phyloP scores from a whole-genome alignment of 169 alveolate genomes.

The Cryptosporidium sp. region DNA sequence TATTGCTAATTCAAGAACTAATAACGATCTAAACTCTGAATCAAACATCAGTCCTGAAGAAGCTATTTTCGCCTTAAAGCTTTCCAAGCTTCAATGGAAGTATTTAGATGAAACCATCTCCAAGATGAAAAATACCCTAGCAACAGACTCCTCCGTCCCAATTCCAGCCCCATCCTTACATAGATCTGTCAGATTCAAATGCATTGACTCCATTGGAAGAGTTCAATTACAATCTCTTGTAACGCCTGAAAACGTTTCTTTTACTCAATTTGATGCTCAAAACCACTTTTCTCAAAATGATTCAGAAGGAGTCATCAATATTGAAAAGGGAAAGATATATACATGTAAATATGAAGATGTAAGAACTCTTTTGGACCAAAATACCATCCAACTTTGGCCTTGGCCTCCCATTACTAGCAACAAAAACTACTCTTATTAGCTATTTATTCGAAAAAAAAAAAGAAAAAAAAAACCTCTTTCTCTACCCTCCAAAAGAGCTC shows the following conservation, averaged over 20 bases:
- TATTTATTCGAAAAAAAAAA: neutral
- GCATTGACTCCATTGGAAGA: constrained; percentile 16
- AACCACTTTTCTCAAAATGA: constrained; percentile 16
- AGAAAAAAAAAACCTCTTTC: neutral
- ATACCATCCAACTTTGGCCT: constrained; percentile 58
- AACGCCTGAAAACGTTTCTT: neutral
- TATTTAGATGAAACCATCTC: constrained; percentile 42
- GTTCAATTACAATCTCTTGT: neutral
- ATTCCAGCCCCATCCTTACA: constrained; percentile 55
- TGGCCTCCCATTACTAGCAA: constrained; percentile 69
- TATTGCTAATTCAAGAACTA: constrained; percentile 41
- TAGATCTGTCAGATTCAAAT: constrained; percentile 56
- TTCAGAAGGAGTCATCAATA: constrained; percentile 11
- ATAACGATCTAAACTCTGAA: neutral
- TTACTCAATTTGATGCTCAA: constrained; percentile 34
- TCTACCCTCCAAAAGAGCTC: neutral
- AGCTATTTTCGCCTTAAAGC: constrained; percentile 47
- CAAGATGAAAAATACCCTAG: constrained; percentile 53
- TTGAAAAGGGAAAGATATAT: constrained; percentile 50
- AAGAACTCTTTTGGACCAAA: constrained; percentile 20
- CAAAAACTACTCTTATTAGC: constrained; percentile 4
- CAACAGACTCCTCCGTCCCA: constrained; percentile 43
- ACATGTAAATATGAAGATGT: constrained; percentile 44
- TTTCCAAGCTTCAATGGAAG: constrained; percentile 62
- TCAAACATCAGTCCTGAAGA: constrained; percentile 48